Conservation (phyloP, 495 filamentous ascomycete species). For the Neurospora intermedia region DNA sequence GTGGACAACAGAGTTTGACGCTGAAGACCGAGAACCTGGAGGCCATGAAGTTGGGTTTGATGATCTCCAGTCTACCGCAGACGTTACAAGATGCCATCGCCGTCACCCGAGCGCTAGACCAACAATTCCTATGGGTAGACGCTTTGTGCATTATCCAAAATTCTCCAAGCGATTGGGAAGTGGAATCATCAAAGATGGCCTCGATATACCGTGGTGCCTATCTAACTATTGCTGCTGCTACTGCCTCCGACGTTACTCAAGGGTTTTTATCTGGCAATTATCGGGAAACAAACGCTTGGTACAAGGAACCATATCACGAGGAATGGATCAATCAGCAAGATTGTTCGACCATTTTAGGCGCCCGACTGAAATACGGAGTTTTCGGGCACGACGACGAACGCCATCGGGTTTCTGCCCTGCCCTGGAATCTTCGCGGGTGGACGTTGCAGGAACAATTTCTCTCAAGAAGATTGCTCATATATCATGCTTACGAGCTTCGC, state of each 20-base stretch:
- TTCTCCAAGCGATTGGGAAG: constrained; percentile 2
- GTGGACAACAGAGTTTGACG: background rate
- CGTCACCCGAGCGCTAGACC: background rate
- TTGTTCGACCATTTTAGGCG: background rate
- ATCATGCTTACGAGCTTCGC: background rate
- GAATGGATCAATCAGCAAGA: background rate
- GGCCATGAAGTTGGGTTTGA: background rate
- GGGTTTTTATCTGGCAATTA: constrained; percentile 2
- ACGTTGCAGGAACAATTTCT: constrained; percentile 3
- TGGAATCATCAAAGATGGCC: constrained; percentile 5
- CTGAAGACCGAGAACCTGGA: background rate
- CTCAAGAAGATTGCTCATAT: constrained; percentile 1
- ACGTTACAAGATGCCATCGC: constrained; percentile 1
- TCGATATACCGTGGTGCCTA: constrained; percentile 4
- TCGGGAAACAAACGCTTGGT: background rate
- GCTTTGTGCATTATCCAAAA: constrained; percentile 5
- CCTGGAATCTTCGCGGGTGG: constrained; percentile 1
- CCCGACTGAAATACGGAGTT: background rate
- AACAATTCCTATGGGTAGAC: constrained; percentile 2
- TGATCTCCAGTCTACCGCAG: background rate
- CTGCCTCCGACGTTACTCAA: background rate
- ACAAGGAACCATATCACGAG: background rate
- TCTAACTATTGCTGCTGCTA: constrained; percentile 1
- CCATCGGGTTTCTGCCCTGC: background rate
- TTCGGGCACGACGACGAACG: background rate